These are phyloP conservation scores for Phytophthora niederhauseri DNA, from an alignment of 352 stramenopile species.

Conservation along the genomic window DNA sequence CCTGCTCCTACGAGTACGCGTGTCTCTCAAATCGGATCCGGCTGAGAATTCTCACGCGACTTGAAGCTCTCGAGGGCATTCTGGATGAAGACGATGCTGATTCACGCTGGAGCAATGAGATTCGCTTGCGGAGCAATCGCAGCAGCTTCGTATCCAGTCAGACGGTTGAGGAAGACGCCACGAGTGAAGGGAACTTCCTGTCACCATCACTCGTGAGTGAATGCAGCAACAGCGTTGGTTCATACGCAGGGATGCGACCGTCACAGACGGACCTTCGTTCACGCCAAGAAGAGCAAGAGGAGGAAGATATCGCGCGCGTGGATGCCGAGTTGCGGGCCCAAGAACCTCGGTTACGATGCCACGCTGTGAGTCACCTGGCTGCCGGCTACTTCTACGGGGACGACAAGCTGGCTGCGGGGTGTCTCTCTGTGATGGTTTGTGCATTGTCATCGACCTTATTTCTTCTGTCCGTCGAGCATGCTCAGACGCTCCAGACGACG, in stretches of 20 bases:
- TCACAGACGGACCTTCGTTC: slow-evolving; percentile 21
- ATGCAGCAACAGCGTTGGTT: not conserved
- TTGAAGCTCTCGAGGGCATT: slow-evolving; percentile 39
- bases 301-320: slow-evolving; percentile 29
- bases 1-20: slow-evolving; percentile 74
- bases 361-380: slow-evolving; percentile 33
- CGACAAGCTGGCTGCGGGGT: slow-evolving; percentile 45
- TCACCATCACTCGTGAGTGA: not conserved
- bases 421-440: slow-evolving; percentile 36
- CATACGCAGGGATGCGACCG: not conserved
- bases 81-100: slow-evolving; percentile 13
- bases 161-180: slow-evolving; percentile 7
- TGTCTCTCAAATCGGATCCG: slow-evolving; percentile 73
- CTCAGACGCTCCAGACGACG: slow-evolving; percentile 39
- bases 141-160: slow-evolving; percentile 8
- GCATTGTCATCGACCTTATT: slow-evolving; percentile 33
- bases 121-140: not conserved
- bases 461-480: slow-evolving; percentile 30
- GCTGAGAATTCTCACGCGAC: slow-evolving; percentile 41
- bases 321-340: slow-evolving; percentile 29
- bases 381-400: slow-evolving; percentile 26
- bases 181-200: slow-evolving; percentile 7
- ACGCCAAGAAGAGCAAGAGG: slow-evolving; percentile 23
- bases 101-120: slow-evolving; percentile 1
- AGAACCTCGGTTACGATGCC: slow-evolving; percentile 21